A percentile compares a stretch with the other conserved stretches of the same genome.
Conservation (phyloP, 2,329 filamentous ascomycete species). For the Trichoderma afroharzianum region DNA sequence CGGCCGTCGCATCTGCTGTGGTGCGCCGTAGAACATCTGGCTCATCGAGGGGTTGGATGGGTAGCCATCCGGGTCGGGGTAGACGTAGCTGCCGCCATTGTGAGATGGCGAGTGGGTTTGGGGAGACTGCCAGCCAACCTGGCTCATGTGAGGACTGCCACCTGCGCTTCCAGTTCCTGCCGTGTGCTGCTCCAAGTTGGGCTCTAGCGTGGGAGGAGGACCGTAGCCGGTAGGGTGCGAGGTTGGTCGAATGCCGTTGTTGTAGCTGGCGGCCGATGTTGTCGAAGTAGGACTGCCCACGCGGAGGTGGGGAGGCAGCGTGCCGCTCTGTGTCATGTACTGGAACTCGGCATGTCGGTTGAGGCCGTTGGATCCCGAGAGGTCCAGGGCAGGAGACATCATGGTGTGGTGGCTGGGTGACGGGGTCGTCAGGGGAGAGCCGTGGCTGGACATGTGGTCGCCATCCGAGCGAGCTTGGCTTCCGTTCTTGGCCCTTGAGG, state of each 20-base stretch:
- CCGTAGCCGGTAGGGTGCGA: conserved; percentile 82
- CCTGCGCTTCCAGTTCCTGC: conserved; percentile 64
- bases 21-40: conserved; percentile 70
- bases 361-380: conserved; percentile 64
- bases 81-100: conserved; percentile 64
- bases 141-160: conserved; percentile 81
- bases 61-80: conserved; percentile 77
- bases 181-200: conserved; percentile 74
- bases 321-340: conserved; percentile 70
- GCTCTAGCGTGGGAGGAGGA: conserved; percentile 82
- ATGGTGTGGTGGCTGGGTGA: conserved; percentile 76
- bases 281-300: conserved; percentile 69
- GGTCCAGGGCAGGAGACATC: conserved; percentile 73
- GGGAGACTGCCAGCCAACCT: conserved; percentile 81
- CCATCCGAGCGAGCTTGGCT: conserved; percentile 62
- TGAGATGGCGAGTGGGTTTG: conserved; percentile 71
- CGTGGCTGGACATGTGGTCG: conserved; percentile 66
- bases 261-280: conserved; percentile 52
- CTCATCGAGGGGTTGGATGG: conserved; percentile 53
- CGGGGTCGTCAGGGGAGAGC: conserved; percentile 73
- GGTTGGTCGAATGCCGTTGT: conserved; percentile 62
- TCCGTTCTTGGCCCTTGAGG: conserved; percentile 40
- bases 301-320: conserved; percentile 79
- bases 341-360: conserved; percentile 66
- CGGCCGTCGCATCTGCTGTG: conserved; percentile 62